Evolutionary conservation across 1,284 basidiomycete species (phyloP), one percentile per base, ranked within the genome.

Genomic region (Apiotrichum sp.): DNA sequence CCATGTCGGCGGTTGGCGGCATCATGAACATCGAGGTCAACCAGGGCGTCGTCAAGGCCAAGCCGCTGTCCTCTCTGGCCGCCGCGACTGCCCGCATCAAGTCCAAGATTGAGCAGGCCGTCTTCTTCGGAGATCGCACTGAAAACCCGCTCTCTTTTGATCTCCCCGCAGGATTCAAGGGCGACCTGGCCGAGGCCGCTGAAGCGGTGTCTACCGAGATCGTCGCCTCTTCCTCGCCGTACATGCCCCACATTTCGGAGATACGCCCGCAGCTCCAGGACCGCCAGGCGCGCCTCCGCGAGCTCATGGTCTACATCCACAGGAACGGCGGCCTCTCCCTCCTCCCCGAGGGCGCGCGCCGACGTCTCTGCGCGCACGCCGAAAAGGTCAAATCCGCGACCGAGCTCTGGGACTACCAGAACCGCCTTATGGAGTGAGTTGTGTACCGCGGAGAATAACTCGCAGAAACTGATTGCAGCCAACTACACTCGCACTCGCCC

Each of bases 261-360:
- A 78, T 97, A 41, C 84, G 85, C 8, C 79, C 84, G 1, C 92
- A 95, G 67, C 78, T 98, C 56, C 81, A 81, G 2, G 84, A 86
- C 53, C 83, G 91, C 33, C 84, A 87, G 60, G 83, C 84, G 44
- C 81, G 89, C 43, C 78, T 96, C 14, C 84, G 83, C 50, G 88
- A 87, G 78, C 80, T 98, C 8, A 89, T 96, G 65, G 80, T 80
- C 16, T 96, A 93, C 71, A 87, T 98, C 62, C 89, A 89, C 52
- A 84, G 86, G 56, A 95, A 95, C 71, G 85, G 82, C 0, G 85
- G 85, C 3, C 78, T 93, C 33, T 78, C 78, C 32, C 88, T 88
- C 79, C 84, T 97, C 69, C 86, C 92, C 2, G 87, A 89, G 76
- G 76, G 80, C 39, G 84, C 85, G 54, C 83, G 90, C 36, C 84